These are phyloP conservation scores for Polytrichum formosum DNA, from an alignment of 225 moss, liverwort and hornwort species.

Conservation along the genomic window DNA sequence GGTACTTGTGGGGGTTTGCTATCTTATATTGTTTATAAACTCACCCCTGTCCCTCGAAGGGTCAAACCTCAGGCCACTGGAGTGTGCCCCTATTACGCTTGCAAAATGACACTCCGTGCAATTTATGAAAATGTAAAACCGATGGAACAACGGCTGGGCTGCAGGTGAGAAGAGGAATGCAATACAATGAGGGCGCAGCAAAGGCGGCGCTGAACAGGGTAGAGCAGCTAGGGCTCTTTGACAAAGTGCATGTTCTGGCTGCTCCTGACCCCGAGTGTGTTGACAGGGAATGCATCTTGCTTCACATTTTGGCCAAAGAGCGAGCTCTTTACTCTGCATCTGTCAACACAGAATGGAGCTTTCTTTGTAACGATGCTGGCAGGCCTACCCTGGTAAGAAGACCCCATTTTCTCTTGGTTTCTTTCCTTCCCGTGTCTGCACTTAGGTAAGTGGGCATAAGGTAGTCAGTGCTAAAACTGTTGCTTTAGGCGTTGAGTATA, in stretches of 20 bases:
- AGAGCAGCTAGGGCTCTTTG: constrained; percentile 63
- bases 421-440: too few species aligned
- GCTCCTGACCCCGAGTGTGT: constrained; percentile 49
- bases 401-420: background rate
- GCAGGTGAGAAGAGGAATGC: constrained; percentile 72
- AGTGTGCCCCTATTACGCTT: background rate
- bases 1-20: too few species aligned
- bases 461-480: too few species aligned
- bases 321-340: constrained; percentile 38
- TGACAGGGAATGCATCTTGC: constrained; percentile 40
- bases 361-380: constrained; percentile 58
- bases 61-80: too few species aligned
- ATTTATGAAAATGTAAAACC: background rate
- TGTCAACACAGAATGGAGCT: constrained; percentile 60
- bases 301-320: constrained; percentile 47
- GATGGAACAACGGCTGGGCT: constrained; percentile 37
- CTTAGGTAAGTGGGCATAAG: too few species aligned
- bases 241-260: constrained; percentile 52
- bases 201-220: constrained; percentile 49
- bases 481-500: too few species aligned
- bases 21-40: too few species aligned
- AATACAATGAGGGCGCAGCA: constrained; percentile 59
- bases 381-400: constrained; percentile 11
- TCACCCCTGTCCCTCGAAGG: too few species aligned
- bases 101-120: background rate